Base-by-base conservation (phyloP, 805 yeast species). In the Candida succiphila region DNA sequence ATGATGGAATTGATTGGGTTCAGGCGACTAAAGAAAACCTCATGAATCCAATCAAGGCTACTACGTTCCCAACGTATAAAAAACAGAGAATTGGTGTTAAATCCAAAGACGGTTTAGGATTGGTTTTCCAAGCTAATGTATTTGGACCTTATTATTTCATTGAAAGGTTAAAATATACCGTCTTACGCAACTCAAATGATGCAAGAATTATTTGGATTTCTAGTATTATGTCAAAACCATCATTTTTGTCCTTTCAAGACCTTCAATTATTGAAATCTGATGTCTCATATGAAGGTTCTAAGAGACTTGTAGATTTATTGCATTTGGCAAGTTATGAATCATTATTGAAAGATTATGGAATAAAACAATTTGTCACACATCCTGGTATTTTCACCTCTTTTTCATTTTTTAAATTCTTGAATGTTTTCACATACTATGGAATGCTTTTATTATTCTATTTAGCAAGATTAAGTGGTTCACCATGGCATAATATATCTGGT, bases 41-140 rank as follows among this genome's bases (percentile, higher is more conserved):
- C 13, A 51, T 64, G 1, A 68, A 72, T 42, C 95, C 96, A 4
- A 57, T 86, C 20, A 72, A 73, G 30, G 92, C 92, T 2, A 89
- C 80, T n/a, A 92, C 97, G 0, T 75, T 71, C 38, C 96, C 96
- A 7, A 75, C 77, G 2, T 88, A 83, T 59, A 87, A 89, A 56
- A 68, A 81, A 25, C 97, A 92, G 63, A 66, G 70, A 37, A 67
- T 73, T 14, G 96, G 96, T 4, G 77, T 78, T 18, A 75, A 70
- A 48, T 74, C 95, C 1, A 53, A 49, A 15, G 98, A 92, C 56
- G 87, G 74, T 0, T 45, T 89, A 64, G 96, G 97, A 2, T 60
- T 82, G 21, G 86, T 87, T 4, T 92, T 89, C 61, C 95, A 92
- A 57, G 94, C 92, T 5, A 92, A 92, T 51, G 95, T 89, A n/a